Evolutionary conservation across 2,329 filamentous ascomycete genomes (phyloP).

Genomic region (Aspergillus sojae): DNA sequence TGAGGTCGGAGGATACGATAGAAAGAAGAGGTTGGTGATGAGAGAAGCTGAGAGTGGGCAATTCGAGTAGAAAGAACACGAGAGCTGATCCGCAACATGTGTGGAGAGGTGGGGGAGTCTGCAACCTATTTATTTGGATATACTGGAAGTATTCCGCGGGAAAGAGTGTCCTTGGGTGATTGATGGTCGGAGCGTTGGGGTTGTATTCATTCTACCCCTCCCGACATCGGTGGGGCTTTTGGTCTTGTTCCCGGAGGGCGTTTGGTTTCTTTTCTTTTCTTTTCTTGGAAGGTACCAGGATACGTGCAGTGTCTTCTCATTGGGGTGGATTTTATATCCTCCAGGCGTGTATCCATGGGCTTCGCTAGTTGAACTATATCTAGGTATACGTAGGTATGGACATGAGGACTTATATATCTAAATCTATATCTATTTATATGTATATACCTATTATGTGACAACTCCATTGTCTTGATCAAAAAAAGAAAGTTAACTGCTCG

Average conservation of each 20-base stretch:
- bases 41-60: constrained; percentile 16
- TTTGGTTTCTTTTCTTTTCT: not conserved
- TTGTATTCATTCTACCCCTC: not conserved
- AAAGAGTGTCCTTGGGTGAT: constrained; percentile 16
- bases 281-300: not conserved
- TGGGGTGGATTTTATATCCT: too few species aligned
- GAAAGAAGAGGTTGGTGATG: constrained; percentile 16
- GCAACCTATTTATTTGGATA: not conserved
- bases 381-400: too few species aligned
- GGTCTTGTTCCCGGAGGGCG: not conserved
- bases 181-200: constrained; percentile 19
- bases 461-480: too few species aligned
- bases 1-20: constrained; percentile 7
- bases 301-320: not conserved
- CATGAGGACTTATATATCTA: too few species aligned
- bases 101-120: constrained; percentile 3
- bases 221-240: not conserved
- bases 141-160: constrained; percentile 22
- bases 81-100: constrained; percentile 29
- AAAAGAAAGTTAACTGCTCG: too few species aligned
- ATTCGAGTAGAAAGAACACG: constrained; percentile 19
- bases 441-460: too few species aligned
- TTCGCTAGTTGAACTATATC: too few species aligned
- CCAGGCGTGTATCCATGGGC: too few species aligned
- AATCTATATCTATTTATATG: too few species aligned